Percentiles rank a stretch among this genome's conserved stretches.
Evolutionary conservation across 2,329 filamentous ascomycete species (phyloP).

Genomic region (Hirsutella rhossiliensis): DNA sequence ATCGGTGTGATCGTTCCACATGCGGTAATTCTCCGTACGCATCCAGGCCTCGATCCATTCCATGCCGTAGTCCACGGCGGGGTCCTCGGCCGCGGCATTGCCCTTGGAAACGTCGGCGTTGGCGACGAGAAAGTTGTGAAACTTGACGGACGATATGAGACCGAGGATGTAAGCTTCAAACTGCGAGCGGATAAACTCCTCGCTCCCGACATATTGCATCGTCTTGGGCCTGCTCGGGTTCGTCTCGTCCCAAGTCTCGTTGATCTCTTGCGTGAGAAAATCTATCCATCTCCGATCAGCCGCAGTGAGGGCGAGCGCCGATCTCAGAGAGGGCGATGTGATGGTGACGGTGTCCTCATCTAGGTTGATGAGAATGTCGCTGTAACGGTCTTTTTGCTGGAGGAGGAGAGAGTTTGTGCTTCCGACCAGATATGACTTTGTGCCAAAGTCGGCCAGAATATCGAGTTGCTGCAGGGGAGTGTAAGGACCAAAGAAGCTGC

Average conservation of each 20-base stretch:
- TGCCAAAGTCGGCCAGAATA: slow-evolving; percentile 81
- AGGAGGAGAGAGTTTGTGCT: slow-evolving; percentile 91
- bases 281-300: slow-evolving; percentile 96
- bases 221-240: slow-evolving; percentile 87
- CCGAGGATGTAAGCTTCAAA: slow-evolving; percentile 95
- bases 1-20: slow-evolving; percentile 74
- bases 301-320: slow-evolving; percentile 65
- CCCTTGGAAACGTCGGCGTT: slow-evolving; percentile 58
- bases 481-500: slow-evolving; percentile 91
- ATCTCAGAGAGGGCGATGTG: slow-evolving; percentile 64
- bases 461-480: slow-evolving; percentile 94
- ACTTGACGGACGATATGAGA: slow-evolving; percentile 79
- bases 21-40: slow-evolving; percentile 77
- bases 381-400: slow-evolving; percentile 91
- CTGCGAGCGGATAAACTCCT: slow-evolving; percentile 93
- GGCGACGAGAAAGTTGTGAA: slow-evolving; percentile 60
- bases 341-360: slow-evolving; percentile 82
- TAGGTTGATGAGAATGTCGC: slow-evolving; percentile 90
- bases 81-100: slow-evolving; percentile 67
- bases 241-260: slow-evolving; percentile 91
- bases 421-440: slow-evolving; percentile 94
- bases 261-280: slow-evolving; percentile 81
- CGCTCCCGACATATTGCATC: slow-evolving; percentile 86
- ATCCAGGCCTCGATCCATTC: slow-evolving; percentile 87
- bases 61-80: slow-evolving; percentile 66